These are phyloP conservation scores for Komagataella phaffii DNA, from an alignment of 805 yeast genomes.

Conservation along the genomic window DNA sequence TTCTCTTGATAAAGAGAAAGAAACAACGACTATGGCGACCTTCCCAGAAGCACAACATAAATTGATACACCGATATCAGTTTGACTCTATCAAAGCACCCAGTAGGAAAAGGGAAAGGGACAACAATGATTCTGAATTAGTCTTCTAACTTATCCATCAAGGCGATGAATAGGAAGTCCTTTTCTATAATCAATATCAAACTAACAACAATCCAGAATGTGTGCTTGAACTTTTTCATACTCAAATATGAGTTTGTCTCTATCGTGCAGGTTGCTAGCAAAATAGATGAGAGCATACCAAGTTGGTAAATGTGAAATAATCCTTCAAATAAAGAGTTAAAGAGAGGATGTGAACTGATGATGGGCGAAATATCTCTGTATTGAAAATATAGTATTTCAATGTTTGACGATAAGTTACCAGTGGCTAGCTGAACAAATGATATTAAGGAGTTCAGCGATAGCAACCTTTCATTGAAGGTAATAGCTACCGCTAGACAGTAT, in stretches of 20 bases:
- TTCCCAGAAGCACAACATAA: background rate
- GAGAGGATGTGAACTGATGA: background rate
- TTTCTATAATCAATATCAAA: background rate
- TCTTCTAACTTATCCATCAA: background rate
- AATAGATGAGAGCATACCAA: background rate
- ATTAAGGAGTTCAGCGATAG: background rate
- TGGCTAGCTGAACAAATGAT: background rate
- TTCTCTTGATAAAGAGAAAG: background rate
- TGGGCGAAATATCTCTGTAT: background rate
- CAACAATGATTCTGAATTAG: background rate
- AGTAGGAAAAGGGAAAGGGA: background rate
- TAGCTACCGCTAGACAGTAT: background rate
- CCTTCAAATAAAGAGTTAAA: background rate
- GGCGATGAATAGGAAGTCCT: background rate
- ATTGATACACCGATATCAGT: background rate
- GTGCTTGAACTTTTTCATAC: background rate
- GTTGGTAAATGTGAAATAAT: background rate
- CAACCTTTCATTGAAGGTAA: background rate
- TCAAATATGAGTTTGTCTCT: background rate
- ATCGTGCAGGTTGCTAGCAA: background rate
- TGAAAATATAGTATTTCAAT: background rate
- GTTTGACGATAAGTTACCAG: background rate
- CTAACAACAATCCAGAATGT: background rate
- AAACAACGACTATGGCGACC: background rate
- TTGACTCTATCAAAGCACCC: background rate